Base-by-base conservation (phyloP, 106 monocot species). In the Cymbidium sinense region DNA sequence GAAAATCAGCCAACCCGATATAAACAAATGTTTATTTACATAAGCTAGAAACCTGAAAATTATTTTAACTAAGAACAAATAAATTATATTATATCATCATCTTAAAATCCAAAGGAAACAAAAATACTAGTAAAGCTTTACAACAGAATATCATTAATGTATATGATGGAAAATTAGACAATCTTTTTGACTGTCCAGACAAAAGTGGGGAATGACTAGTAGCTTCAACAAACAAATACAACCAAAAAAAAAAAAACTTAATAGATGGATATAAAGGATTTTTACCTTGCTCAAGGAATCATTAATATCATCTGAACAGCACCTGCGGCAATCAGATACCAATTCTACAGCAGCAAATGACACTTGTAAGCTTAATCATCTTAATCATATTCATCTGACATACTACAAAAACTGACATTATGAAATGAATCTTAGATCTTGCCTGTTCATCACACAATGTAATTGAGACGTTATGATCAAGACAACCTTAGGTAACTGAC, bases 261-360 rank as follows among this genome's bases (percentile, higher is more conserved):
- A 47, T 31, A 23, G 28, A 50, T 33, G 9, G 28, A 62, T 7
- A 21, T 31, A 62, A 41, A 30, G 8, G 19, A 50, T 19, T 41
- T 75, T 81, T 84, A 99, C 98, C 94, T 99, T 94, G 75, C 90
- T 99, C 64, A 87, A 81, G 55, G 94, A 99, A 76, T 94, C 90
- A 77, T 99, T 90, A 50, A 94, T 89, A 86, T 99, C 98, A 74
- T 99, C 98, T 44, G 90, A 82, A 83, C 98, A 99, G 61, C 98
- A 99, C 52, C 89, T 99, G 76, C 83, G 98, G 75, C 98, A 99
- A 84, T 99, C 94, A n/a, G 94, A 85, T 34, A 94, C 87, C 78
- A 99, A 72, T 74, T 94, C 98, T 99, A 84, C 79, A 89, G 50
- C 17, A 11, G 34, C 2, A 71, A 71, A 71, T 37, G 28, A 67